Conservation (phyloP, 306 rosid genomes). For the Medicago arabica region DNA sequence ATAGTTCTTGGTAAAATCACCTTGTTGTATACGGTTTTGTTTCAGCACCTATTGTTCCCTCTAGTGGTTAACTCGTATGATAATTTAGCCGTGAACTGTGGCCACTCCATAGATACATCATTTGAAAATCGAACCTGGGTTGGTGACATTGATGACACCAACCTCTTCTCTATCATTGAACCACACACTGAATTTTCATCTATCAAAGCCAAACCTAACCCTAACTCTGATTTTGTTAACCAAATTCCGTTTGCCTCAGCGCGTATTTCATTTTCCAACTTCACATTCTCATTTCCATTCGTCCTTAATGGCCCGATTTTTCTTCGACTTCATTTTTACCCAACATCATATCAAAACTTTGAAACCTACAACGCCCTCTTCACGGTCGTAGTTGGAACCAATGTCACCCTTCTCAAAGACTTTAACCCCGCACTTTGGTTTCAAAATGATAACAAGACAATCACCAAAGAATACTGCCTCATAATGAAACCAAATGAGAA, state of each 20-base stretch:
- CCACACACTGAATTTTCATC: not conserved
- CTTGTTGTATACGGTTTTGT: not conserved
- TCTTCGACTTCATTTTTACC: constrained; percentile 48
- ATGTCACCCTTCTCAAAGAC: constrained; percentile 47
- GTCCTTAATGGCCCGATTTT: constrained; percentile 41
- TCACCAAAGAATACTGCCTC: constrained; percentile 43
- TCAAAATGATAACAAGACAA: not conserved
- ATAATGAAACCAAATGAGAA: constrained; percentile 17
- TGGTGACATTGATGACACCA: not conserved
- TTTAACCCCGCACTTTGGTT: constrained; percentile 46
- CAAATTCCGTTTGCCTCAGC: not conserved
- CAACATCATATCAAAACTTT: not conserved
- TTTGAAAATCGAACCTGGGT: not conserved
- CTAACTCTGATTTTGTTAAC: not conserved
- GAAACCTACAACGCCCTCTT: constrained; percentile 32
- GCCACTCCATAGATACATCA: not conserved
- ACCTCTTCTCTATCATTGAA: not conserved
- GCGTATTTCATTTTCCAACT: constrained; percentile 10
- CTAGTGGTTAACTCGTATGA: not conserved
- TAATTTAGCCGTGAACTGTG: not conserved
- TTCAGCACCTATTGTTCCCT: not conserved
- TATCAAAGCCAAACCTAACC: not conserved
- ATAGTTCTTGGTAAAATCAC: not conserved
- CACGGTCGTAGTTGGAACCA: constrained; percentile 40
- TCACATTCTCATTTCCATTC: constrained; percentile 24